These are phyloP conservation scores for Solanum okadae DNA, from an alignment of 257 asterid species.

Conservation along the genomic window DNA sequence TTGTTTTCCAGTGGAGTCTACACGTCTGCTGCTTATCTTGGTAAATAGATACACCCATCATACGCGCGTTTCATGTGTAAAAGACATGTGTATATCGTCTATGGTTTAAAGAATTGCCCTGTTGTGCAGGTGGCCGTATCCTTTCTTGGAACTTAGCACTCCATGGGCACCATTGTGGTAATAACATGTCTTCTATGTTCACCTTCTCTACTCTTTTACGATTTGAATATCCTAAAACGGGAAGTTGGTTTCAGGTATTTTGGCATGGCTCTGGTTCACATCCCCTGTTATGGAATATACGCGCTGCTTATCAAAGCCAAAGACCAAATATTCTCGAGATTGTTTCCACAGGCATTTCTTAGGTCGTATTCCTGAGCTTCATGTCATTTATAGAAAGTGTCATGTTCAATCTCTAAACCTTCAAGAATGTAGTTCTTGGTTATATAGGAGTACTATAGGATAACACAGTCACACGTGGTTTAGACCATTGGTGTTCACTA, in stretches of 20 bases:
- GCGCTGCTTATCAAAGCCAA: constrained; percentile 49
- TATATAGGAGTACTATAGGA: not conserved
- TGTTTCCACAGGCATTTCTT: constrained; percentile 35
- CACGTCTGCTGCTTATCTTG: constrained; percentile 71
- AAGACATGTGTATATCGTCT: not conserved
- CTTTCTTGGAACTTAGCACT: constrained; percentile 77
- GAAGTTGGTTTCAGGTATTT: constrained; percentile 45
- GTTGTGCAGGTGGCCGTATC: constrained; percentile 90
- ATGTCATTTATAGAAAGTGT: not conserved
- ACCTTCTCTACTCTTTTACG: not conserved
- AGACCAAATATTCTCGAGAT: constrained; percentile 31
- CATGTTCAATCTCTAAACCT: not conserved
- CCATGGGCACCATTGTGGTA: constrained; percentile 85
- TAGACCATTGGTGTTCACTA: not conserved
- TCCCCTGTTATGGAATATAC: constrained; percentile 68
- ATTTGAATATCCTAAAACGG: not conserved
- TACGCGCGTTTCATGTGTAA: not conserved
- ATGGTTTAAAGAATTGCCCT: not conserved
- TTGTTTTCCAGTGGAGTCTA: constrained; percentile 70
- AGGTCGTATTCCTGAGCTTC: constrained; percentile 36
- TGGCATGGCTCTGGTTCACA: constrained; percentile 54
- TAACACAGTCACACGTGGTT: not conserved
- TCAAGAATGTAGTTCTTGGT: not conserved
- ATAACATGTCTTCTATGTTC: not conserved
- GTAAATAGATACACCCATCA: constrained; percentile 19